phyloP scores from a whole-genome alignment of 345 rosid species.

The Rubroshorea leprosula region DNA sequence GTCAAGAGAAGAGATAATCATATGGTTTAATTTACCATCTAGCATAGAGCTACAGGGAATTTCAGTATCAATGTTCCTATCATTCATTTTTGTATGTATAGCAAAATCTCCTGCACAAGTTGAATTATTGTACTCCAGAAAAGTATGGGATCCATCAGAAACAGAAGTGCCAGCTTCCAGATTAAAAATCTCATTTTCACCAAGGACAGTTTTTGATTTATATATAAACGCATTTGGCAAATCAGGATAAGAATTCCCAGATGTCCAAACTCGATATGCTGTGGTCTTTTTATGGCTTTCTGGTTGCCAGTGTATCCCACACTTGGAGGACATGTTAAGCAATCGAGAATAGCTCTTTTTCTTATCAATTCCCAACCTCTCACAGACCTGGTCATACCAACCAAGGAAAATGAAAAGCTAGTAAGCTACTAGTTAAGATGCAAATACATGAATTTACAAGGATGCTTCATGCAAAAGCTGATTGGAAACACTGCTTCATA shows the following conservation, averaged over 20 bases:
- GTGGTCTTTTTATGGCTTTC: constrained; percentile 62
- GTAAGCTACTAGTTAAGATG: neutral
- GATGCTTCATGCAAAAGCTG: constrained; percentile 3
- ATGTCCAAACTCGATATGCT: constrained; percentile 72
- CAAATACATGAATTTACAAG: constrained; percentile 2
- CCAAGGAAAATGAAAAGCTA: constrained; percentile 8
- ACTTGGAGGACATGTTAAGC: constrained; percentile 53
- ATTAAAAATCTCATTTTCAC: constrained; percentile 22
- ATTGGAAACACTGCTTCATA: no score
- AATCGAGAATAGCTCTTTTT: constrained; percentile 70
- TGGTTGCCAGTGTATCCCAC: constrained; percentile 69
- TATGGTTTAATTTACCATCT: constrained; percentile 25
- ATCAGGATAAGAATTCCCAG: constrained; percentile 38
- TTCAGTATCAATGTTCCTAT: constrained; percentile 32
- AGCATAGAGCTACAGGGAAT: constrained; percentile 26
- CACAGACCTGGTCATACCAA: constrained; percentile 52
- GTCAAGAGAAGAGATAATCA: constrained; percentile 26
- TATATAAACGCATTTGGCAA: constrained; percentile 39
- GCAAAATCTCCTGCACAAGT: constrained; percentile 32
- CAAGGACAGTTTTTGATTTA: constrained; percentile 25
- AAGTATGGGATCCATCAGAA: constrained; percentile 30
- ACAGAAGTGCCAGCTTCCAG: constrained; percentile 26
- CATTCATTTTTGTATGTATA: constrained; percentile 30
- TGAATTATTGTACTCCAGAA: constrained; percentile 31
- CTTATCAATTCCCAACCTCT: constrained; percentile 77